Base-by-base conservation (phyloP, 176 grass and related monocot species). In the Dendrocalamus sinicus region DNA sequence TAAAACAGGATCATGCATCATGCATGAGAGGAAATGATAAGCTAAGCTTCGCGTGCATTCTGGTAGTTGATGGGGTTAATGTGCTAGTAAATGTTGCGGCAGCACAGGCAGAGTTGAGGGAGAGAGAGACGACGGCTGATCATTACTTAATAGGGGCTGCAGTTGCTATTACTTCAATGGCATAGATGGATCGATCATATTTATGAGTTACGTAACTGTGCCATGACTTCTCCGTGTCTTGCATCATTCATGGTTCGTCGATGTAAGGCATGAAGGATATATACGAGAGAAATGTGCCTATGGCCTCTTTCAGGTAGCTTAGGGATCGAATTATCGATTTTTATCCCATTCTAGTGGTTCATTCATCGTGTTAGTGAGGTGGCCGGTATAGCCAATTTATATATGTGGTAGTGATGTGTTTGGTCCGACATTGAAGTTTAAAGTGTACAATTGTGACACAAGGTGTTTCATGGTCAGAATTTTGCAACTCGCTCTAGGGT, bases 221-320 rank as follows among this genome's bases (percentile, higher is more conserved):
- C 73, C 84, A 86, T 86, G 84, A 78, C 75, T 78, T 86, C 51
- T 78, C 63, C 83, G 83, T 86, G 84, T 78, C 74, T 46, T 46
- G 51, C 51, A 60, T 85, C 64, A 85, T 78, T 85, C 83, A 51
- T 61, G 53, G 12, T 26, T 72, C n/a, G 30, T 15, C 20, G 19
- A 53, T 11, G 16, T 22, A 54, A 17, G 8, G 50, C 35, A 22
- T 7, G 51, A 58, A 52, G 37, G 68, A 45, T 41, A 19, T n/a
- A 35, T 35, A 35, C 32, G 68, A 82, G 15, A 1, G 30, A 43
- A 44, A 32, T 32, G 35, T 23, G 2, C 6, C 11, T 6, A 6
- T 41, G 8, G 19, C 4, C 3, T 40, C 30, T 39, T 67, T 67
- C 39, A 39, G 22, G 8, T 9, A 22, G 54, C 8, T 35, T 35